Evolutionary conservation across 2,329 filamentous ascomycete species (phyloP).

Genomic region (Coniochaeta hoffmannii): DNA sequence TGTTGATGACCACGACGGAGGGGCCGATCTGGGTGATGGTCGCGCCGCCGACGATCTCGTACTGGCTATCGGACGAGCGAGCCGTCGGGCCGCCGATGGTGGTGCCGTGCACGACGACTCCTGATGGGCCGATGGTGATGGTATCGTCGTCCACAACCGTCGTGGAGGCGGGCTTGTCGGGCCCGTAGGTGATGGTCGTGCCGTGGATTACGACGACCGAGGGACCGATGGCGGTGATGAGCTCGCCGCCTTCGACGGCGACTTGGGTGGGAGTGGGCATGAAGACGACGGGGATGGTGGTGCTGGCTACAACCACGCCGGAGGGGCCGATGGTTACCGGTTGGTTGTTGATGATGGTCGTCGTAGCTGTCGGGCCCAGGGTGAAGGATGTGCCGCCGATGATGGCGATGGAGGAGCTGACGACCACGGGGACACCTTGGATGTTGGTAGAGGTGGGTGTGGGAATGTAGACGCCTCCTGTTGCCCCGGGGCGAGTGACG

Average conservation of each 20-base stretch:
- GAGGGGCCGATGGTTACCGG: conserved; percentile 24
- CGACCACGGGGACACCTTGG: conserved; percentile 27
- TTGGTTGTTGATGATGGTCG: conserved; percentile 24
- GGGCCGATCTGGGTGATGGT: conserved; percentile 43
- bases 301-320: conserved; percentile 25
- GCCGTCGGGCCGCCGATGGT: conserved; percentile 36
- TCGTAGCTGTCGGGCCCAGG: conserved; percentile 25
- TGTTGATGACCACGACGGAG: conserved; percentile 40
- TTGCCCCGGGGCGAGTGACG: conserved; percentile 30
- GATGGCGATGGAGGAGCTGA: conserved; percentile 30
- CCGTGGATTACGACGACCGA: conserved; percentile 33
- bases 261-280: conserved; percentile 31
- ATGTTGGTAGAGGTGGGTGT: conserved; percentile 28
- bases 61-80: conserved; percentile 26
- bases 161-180: conserved; percentile 18
- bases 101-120: conserved; percentile 30
- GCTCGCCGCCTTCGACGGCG: conserved; percentile 38
- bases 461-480: conserved; percentile 21
- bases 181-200: conserved; percentile 36
- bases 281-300: conserved; percentile 28
- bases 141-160: conserved; percentile 42
- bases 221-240: conserved; percentile 33
- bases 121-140: conserved; percentile 40
- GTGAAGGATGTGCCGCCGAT: conserved; percentile 33
- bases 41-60: conserved; percentile 43